Base-by-base conservation (phyloP, 2,329 filamentous ascomycete species). In the Chaetomium globosum region DNA sequence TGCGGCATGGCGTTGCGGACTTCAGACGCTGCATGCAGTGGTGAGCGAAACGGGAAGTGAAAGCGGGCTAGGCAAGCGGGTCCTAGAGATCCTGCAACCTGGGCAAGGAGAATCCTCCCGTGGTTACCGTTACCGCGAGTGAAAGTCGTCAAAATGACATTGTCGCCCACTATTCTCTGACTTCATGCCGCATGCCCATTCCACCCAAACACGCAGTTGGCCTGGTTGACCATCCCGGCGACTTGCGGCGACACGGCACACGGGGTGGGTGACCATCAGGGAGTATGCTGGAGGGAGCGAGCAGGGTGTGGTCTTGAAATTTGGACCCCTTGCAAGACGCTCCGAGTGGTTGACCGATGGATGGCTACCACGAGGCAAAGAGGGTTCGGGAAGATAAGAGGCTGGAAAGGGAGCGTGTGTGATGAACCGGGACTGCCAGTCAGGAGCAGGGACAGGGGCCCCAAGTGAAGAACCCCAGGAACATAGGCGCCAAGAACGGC, bases 351-450 rank as follows among this genome's bases (percentile, higher is more conserved):
- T 59, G 21, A 53, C 51, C 16, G 64, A 71, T 71, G 69, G 67
- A 67, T 59, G 67, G 68, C 64, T 69, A 69, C 71, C 71, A 72
- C 71, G 71, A 71, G 71, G 71, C 64, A 70, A 71, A 72, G 66
- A 71, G 70, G 71, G 71, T 72, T 72, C 71, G 71, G 71, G 71
- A 72, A 71, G 71, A 71, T 71, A 71, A 69, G 69, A 70, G 65
- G 67, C 59, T 63, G 54, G 62, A 65, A 55, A 30, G 65, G 63
- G 55, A 64, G 43, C 59, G 66, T 65, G 69, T 67, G 65, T 68
- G 67, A 68, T 67, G 70, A 63, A 64, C 65, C 68, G 70, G 69
- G 69, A 68, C 63, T 69, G 60, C 63, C 67, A 71, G 64, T 39
- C 56, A 65, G 46, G 63, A 60, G 66, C 71, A 71, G 63, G 71